Base-by-base conservation (phyloP, 2,329 filamentous ascomycete species). In the Passalora sequoiae region DNA sequence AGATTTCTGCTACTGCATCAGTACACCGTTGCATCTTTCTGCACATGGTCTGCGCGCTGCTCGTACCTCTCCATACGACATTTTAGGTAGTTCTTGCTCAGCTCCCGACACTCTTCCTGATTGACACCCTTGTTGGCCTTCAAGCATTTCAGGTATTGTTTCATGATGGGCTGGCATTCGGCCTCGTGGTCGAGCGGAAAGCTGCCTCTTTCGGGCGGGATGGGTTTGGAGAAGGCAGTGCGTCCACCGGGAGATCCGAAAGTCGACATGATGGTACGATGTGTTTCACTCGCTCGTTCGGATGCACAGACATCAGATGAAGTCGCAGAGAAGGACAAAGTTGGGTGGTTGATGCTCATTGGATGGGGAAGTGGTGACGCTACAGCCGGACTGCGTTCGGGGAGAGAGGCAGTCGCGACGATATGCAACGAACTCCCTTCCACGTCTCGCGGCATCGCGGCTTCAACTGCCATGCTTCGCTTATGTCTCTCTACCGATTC, bases 151-250 rank as follows among this genome's bases (percentile, higher is more conserved):
- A 98, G 77, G 62, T 98, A 98, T 40, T 75, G 76, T 45, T 77
- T 77, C 80, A 97, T 97, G 53, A 94, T 78, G 46, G 83, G 73
- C 65, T 91, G 96, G 75, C 92, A 98, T 72, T 98, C 92, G 60
- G 88, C 88, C 66, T 95, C 89, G 60, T 96, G 89, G 66, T 97
- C 91, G 43, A 97, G 80, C n/a, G 91, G 91, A 62, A 97, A 97
- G 59, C 87, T 94, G 43, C 91, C 91, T 58, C 89, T 82, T 65
- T 96, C 86, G 4, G 91, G 91, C 78, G 85, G 85, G 16, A 75
- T 80, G 40, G 85, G 85, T 63, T 85, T 87, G 46, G 74, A 68
- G 62, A 76, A 74, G 53, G 77, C 71, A 50, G 77, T 74, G 20
- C 77, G 73, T 47, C 81, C 80, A 52, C 85, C 52, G 4, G 52